Conservation (phyloP, 805 yeast genomes). For the Metschnikowia lachancei region DNA sequence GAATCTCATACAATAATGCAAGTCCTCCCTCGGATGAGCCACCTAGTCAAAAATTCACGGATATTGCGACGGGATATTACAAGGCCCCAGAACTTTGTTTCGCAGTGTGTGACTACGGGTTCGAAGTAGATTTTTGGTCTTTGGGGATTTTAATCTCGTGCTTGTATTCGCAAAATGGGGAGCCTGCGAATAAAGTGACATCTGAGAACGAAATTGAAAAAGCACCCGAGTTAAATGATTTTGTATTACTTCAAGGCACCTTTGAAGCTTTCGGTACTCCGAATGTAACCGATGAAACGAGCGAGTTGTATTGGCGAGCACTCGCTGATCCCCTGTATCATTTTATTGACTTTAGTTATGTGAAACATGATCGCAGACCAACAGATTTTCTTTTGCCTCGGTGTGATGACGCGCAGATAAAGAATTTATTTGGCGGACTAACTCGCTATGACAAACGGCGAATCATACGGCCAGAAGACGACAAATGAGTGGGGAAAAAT, state of each 20-base stretch:
- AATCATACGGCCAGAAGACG: not conserved
- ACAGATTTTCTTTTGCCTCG: conserved; percentile 35
- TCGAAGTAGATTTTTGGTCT: conserved; percentile 69
- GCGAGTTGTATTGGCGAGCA: conserved; percentile 35
- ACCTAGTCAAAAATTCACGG: conserved; percentile 42
- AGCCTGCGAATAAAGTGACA: conserved; percentile 32
- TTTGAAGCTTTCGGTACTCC: conserved; percentile 67
- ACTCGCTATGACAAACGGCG: conserved; percentile 13
- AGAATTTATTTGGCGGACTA: conserved; percentile 11
- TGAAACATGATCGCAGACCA: conserved; percentile 16
- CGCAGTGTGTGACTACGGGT: conserved; percentile 53
- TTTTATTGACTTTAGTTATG: conserved; percentile 29
- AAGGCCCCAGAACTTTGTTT: conserved; percentile 74
- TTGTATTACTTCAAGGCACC: conserved; percentile 54
- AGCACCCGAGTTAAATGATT: conserved; percentile 45
- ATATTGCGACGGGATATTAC: conserved; percentile 63
- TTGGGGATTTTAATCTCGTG: conserved; percentile 60
- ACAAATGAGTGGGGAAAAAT: not conserved
- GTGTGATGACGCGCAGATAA: conserved; percentile 19
- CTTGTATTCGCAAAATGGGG: conserved; percentile 38
- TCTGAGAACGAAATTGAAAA: conserved; percentile 33
- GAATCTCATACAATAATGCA: conserved; percentile 41
- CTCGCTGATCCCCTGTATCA: conserved; percentile 29
- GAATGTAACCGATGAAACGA: conserved; percentile 17
- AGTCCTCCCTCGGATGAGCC: conserved; percentile 38